Base-by-base conservation (phyloP, 345 rosid genomes). In the Lepidium didymum region DNA sequence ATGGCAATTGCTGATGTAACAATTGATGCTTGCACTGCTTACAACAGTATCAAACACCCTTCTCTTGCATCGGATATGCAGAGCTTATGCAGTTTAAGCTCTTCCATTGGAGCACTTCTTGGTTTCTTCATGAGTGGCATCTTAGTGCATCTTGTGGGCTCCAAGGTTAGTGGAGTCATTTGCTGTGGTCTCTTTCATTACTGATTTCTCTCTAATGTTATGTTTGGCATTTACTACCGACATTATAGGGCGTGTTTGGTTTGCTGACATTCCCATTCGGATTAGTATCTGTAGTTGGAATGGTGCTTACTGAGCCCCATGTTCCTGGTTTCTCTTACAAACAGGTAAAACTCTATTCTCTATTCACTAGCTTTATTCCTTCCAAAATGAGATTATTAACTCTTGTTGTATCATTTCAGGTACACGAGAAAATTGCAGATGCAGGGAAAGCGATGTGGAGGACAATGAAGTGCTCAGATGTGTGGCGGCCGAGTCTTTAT, bases 1-100 rank as follows among this genome's bases (percentile, higher is more conserved):
- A 85, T 81, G 58, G 97, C 99, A 0, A 85, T 95, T 56, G 92
- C 96, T 5, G 99, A 95, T 53, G 99, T 95, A 14, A 95, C 99
- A 0, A 82, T 95, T 7, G 97, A 91, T 79, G 99, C 99, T 59
- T 91, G 97, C 67, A 90, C 85, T 18, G 99, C 93, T 2, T 85
- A 95, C 72, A 86, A 91, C 64, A 95, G 96, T 27, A 95, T 83
- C 13, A 74, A 56, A 33, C 90, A 78, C 37, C 97, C 87, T 74
- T 69, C 85, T 45, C 88, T 91, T 61, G 96, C 96, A 0, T 80
- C 96, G 33, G 97, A 95, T 67, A 83, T 95, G 97, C 96, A 91
- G 81, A 95, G 99, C 69, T 73, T 95, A 64, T 95, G 99, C 52
- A 82, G 84, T 23, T 78, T 85, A 42, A 80, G 86, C 70, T 81